These are phyloP conservation scores for Gossypium longicalyx DNA, from an alignment of 345 rosid genomes.

Conservation along the genomic window DNA sequence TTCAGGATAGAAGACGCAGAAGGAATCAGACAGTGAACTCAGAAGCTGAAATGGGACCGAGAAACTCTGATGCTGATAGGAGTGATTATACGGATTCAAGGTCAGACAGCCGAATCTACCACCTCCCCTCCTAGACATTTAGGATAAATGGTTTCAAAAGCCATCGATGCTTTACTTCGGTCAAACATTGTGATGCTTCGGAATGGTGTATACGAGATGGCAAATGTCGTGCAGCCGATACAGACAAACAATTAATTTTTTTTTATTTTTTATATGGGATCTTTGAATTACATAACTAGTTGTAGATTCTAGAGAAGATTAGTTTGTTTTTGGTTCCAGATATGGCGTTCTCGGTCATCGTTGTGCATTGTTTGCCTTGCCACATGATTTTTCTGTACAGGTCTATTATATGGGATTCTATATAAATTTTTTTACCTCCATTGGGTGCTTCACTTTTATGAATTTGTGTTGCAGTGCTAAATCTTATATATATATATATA, in stretches of 20 bases:
- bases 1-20: conserved; percentile 71
- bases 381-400: conserved; percentile 30
- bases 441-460: neutral
- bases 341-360: neutral
- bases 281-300: neutral
- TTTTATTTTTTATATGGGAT: neutral
- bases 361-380: neutral
- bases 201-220: neutral
- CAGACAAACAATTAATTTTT: neutral
- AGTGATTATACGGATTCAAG: conserved; percentile 39
- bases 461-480: neutral
- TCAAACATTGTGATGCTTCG: neutral
- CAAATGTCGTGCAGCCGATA: neutral
- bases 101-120: conserved; percentile 18
- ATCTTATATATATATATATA: neutral
- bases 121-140: neutral
- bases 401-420: conserved; percentile 4
- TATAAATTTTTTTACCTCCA: neutral
- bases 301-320: conserved; percentile 21
- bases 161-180: too few species aligned
- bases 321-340: conserved; percentile 15
- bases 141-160: neutral
- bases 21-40: conserved; percentile 38
- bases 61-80: conserved; percentile 38
- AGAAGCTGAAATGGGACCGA: conserved; percentile 19